Evolutionary conservation across 306 rosid species (phyloP).

Genomic region (Cucumis sativus): DNA sequence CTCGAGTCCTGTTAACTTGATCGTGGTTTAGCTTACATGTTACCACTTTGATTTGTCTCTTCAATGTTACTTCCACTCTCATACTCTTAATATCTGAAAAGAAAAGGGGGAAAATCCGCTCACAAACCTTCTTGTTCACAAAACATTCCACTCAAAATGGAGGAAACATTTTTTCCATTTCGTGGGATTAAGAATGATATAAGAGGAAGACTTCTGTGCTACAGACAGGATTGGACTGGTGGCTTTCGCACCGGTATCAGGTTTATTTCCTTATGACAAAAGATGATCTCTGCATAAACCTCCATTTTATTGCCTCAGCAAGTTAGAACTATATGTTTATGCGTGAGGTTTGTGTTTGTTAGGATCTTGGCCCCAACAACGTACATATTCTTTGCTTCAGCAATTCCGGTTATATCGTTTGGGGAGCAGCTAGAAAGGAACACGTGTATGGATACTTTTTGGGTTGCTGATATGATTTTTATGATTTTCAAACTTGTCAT

Average conservation of each 20-base stretch:
- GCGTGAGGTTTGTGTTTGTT: neutral
- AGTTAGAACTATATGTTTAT: neutral
- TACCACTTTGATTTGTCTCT: constrained; percentile 12
- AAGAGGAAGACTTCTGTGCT: constrained; percentile 70
- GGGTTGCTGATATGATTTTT: constrained; percentile 11
- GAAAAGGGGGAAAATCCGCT: constrained; percentile 7
- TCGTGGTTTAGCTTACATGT: constrained; percentile 15
- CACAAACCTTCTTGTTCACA: constrained; percentile 16
- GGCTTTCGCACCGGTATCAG: constrained; percentile 68
- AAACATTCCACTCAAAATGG: constrained; percentile 36
- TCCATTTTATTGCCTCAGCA: constrained; percentile 1
- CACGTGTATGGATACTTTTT: constrained; percentile 34
- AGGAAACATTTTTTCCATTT: constrained; percentile 91
- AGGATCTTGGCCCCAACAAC: constrained; percentile 98
- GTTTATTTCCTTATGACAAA: constrained; percentile 19
- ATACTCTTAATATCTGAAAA: constrained; percentile 11
- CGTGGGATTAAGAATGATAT: constrained; percentile 89
- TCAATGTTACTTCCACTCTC: constrained; percentile 14
- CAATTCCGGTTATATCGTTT: constrained; percentile 91
- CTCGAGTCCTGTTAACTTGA: constrained; percentile 27
- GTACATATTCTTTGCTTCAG: constrained; percentile 93
- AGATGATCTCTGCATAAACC: neutral
- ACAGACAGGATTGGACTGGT: constrained; percentile 87
- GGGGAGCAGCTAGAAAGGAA: constrained; percentile 93
- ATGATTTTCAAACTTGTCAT: constrained; percentile 7